Percentiles rank a stretch among this genome's conserved stretches.
Conservation (phyloP, 257 asterid genomes). For the Jacaranda copaia region DNA sequence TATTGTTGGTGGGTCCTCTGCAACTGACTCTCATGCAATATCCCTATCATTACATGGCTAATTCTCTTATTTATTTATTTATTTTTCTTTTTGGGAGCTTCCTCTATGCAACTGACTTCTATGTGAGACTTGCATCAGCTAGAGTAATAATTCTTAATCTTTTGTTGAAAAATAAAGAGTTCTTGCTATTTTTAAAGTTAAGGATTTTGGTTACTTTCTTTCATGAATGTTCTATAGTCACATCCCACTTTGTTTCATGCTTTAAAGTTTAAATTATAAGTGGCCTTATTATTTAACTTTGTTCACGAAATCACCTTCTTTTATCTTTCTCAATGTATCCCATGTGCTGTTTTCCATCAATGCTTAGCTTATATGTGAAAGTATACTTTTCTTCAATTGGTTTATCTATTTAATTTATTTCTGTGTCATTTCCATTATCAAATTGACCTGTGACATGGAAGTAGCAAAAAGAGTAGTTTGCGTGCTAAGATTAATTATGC, state of each 20-base stretch:
- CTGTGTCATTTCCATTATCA: neutral
- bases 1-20: neutral
- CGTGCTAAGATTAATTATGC: neutral
- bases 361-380: conserved; percentile 10
- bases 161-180: neutral
- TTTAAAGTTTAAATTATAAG: neutral
- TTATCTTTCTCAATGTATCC: neutral
- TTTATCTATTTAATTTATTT: neutral
- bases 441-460: neutral
- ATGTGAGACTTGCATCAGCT: conserved; percentile 19
- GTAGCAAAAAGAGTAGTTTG: neutral
- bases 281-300: neutral
- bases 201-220: conserved; percentile 5
- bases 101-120: neutral
- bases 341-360: neutral
- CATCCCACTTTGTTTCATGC: neutral
- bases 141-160: neutral
- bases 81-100: neutral
- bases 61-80: neutral
- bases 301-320: conserved; percentile 2
- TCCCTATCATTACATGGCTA: neutral
- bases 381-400: neutral
- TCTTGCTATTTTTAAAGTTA: conserved; percentile 9
- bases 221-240: neutral
- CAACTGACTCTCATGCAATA: conserved; percentile 1